Evolutionary conservation across 1,139 yeast species (phyloP), one percentile per base, ranked within the genome.

Genomic region (Debaryomycetaceae sp.): DNA sequence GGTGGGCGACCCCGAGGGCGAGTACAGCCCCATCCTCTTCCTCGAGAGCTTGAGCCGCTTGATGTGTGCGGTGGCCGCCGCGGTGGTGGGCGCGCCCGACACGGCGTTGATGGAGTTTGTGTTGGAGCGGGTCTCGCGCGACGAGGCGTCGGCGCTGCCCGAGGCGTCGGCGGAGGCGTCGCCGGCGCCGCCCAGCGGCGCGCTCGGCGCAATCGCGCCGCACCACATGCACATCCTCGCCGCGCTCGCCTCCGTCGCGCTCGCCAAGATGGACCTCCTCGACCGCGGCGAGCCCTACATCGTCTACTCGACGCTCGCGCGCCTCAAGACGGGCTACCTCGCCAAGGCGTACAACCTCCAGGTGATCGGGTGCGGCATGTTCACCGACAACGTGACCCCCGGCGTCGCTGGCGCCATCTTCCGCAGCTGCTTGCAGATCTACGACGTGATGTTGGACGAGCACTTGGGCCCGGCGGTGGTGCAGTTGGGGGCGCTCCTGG

Each of bases 401-500:
- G 56, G 57, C 27, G 47, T 53, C 11, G 58, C 65, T 22, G 54
- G 52, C 35, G 49, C 51, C 17, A 49, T 64, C 15, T 65, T 67
- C 44, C 61, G 56, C 36, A 56, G 58, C 23, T 59, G 61, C 51
- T 61, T 61, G 38, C 58, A 62, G 16, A 63, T 65, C 37, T 61
- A 56, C 30, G 62, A 63, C 33, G 63, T 59, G 2, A 59, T 70
- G 63, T 56, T 70, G 36, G 72, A 63, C 39, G 50, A 57, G 4
- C 66, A 64, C 37, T 57, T 78, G 31, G 73, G 79, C 1, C 53
- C 68, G 9, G 57, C 68, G 16, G 67, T 72, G 2, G 61, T 75
- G 40, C 72, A 76, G 42, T 55, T 77, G 34, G 82, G 81, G 5
- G 63, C 81, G 0, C 55, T 77, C 31, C 57, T 78, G 31, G 75